These are phyloP conservation scores for Eimeria maxima DNA, from an alignment of 169 alveolate species.

Conservation along the genomic window DNA sequence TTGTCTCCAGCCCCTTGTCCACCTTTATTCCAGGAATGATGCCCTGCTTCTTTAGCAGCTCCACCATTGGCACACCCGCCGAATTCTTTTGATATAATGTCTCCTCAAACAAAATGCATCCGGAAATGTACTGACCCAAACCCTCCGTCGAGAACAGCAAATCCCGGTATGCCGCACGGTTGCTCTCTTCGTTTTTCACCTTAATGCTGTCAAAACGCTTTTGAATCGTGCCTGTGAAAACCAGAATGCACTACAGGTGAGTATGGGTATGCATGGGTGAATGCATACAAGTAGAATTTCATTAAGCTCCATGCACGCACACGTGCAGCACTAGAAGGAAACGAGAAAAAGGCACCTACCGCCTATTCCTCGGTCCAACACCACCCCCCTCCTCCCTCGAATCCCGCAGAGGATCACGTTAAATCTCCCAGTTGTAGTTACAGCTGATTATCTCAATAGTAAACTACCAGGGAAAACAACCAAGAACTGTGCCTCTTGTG, in stretches of 20 bases:
- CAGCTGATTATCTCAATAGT: too few species aligned
- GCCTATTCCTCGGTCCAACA: too few species aligned
- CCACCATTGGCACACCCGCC: slow-evolving; percentile 93
- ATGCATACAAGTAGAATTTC: not conserved
- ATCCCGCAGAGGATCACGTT: not conserved
- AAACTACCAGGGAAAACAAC: too few species aligned
- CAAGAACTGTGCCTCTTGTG: not conserved
- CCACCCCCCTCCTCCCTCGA: not conserved
- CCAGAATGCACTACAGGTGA: not conserved
- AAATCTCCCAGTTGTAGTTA: not conserved
- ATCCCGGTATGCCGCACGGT: slow-evolving; percentile 98
- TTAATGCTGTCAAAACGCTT: slow-evolving; percentile 96
- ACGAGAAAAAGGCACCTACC: too few species aligned
- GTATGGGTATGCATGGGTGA: not conserved
- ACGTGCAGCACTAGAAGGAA: not conserved
- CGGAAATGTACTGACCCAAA: slow-evolving; percentile 97
- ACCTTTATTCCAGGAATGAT: slow-evolving; percentile 99
- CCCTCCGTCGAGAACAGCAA: slow-evolving; percentile 96
- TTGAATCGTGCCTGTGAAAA: slow-evolving; percentile 93
- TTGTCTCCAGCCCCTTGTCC: slow-evolving; percentile 96
- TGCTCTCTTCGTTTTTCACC: slow-evolving; percentile 97
- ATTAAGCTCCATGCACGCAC: not conserved
- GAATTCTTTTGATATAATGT: slow-evolving; percentile 97
- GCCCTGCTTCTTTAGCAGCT: slow-evolving; percentile 94
- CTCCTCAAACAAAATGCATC: slow-evolving; percentile 99